Percentiles rank a stretch among this genome's conserved stretches.
Evolutionary conservation across 2,329 filamentous ascomycete genomes (phyloP).

Genomic region (Mycosphaerelloides madeirae): DNA sequence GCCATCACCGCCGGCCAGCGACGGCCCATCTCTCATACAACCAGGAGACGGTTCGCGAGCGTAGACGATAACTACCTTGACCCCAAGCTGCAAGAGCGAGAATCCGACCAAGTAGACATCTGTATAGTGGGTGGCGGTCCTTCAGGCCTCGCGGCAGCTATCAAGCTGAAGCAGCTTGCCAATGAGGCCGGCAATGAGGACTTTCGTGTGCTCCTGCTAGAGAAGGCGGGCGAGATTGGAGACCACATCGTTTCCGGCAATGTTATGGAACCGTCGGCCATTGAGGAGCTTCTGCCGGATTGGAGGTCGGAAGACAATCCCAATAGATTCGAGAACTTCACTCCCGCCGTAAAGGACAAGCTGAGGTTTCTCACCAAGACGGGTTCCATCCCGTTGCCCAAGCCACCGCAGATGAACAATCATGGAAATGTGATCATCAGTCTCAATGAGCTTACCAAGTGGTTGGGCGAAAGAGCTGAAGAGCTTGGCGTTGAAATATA

Average conservation of each 20-base stretch:
- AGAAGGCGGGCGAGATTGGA: conserved; percentile 92
- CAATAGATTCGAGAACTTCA: conserved; percentile 79
- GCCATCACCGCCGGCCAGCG: conserved; percentile 32
- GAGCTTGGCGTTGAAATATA: conserved; percentile 95
- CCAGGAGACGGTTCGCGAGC: conserved; percentile 22
- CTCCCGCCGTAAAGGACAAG: conserved; percentile 74
- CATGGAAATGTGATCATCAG: conserved; percentile 97
- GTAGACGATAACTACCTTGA: conserved; percentile 40
- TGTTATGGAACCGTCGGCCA: conserved; percentile 81
- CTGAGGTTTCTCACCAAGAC: conserved; percentile 93
- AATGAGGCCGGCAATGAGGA: conserved; percentile 94
- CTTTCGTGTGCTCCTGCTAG: conserved; percentile 84
- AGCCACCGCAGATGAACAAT: conserved; percentile 96
- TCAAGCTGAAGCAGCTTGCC: conserved; percentile 89
- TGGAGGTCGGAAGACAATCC: conserved; percentile 89
- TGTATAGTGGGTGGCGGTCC: conserved; percentile 97
- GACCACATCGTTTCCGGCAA: conserved; percentile 95
- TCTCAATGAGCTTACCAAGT: conserved; percentile 90
- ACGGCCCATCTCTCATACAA: not conserved
- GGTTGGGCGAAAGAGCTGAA: conserved; percentile 94
- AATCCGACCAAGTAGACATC: conserved; percentile 90
- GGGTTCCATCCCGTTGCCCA: conserved; percentile 71
- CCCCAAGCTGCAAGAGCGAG: conserved; percentile 64
- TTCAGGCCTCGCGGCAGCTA: conserved; percentile 85
- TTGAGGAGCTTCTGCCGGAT: conserved; percentile 87